A percentile compares a stretch with the other conserved stretches of the same genome.
Evolutionary conservation across 2,329 filamentous ascomycete species (phyloP).

Genomic region (Ceratocystis harringtonii): DNA sequence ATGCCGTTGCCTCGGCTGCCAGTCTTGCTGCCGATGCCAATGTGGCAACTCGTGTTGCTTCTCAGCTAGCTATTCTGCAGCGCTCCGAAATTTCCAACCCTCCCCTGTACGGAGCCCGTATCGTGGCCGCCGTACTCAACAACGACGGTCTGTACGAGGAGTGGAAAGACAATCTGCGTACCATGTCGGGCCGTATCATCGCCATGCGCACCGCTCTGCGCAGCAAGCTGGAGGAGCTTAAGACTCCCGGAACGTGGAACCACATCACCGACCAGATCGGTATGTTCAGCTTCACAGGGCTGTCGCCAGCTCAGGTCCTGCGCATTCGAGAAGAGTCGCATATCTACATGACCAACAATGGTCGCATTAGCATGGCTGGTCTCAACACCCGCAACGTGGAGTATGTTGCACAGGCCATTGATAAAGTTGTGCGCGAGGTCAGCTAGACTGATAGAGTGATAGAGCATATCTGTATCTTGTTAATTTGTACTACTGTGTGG

Average conservation of each 20-base stretch:
- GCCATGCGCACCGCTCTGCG: constrained; percentile 72
- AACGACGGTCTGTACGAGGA: constrained; percentile 66
- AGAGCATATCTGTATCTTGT: not conserved
- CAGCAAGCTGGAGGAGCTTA: constrained; percentile 64
- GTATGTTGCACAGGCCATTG: constrained; percentile 79
- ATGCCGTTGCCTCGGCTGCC: constrained; percentile 66
- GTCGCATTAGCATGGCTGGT: constrained; percentile 96
- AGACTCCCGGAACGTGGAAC: constrained; percentile 83
- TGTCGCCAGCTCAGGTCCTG: constrained; percentile 57
- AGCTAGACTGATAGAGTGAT: constrained; percentile 3
- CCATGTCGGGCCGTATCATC: constrained; percentile 92
- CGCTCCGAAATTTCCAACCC: constrained; percentile 96
- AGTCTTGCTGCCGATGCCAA: constrained; percentile 39
- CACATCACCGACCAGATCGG: constrained; percentile 98
- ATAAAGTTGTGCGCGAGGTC: constrained; percentile 57
- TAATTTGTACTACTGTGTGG: not conserved
- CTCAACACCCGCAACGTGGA: constrained; percentile 84
- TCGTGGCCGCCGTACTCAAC: constrained; percentile 73
- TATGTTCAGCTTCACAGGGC: constrained; percentile 93
- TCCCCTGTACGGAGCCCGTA: constrained; percentile 81
- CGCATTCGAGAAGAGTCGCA: constrained; percentile 56
- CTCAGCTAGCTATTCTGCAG: constrained; percentile 85
- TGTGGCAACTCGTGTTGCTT: constrained; percentile 52
- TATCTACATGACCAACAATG: constrained; percentile 94
- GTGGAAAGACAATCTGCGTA: constrained; percentile 83